Evolutionary conservation across 106 monocot species (phyloP), one percentile per base, ranked within the genome.

Genomic region (Acorus gramineus): DNA sequence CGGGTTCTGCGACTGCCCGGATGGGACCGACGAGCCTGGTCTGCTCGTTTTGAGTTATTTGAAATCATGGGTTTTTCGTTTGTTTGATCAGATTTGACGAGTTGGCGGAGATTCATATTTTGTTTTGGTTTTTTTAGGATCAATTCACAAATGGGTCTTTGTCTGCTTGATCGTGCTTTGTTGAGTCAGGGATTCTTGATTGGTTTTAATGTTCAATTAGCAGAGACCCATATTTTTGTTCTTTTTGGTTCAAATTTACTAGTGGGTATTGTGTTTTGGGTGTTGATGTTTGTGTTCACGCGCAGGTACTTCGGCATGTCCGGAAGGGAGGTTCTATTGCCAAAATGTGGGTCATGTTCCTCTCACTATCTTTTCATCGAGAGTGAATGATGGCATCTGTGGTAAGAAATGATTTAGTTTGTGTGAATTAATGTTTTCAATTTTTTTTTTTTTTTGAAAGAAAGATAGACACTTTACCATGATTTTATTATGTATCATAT

Each of bases 11-110:
- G 96, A 98, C 63, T 98, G 96, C 56, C 74, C 78, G 0, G 96
- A 98, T 71, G 96, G 96, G 50, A 98, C 91, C 42, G 96, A 98
- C 66, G 96, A 98, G 63, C 96, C 96, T 51, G 98, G 98, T 89
- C 7, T 57, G 62, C 8, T 12, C 4, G 2, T 9, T 6, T 58
- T 46, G 45, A 45, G n/a, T 44, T 12, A 28, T 28, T 28, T 28
- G 28, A 28, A 28, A 28, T 28, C 28, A 28, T 47, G 12, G 9
- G 47, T 52, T 54, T 69, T 60, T 11, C 14, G 3, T 47, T 51
- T 6, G 45, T 73, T 60, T 59, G 11, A 2, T 54, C 45, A 44
- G 11, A 2, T 62, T 62, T 6, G 3, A 7, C 7, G 50, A 4
- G 14, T 75, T 55, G 42, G 8, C 8, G 2, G 47, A 50, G 50